Percentiles rank a stretch among this genome's conserved stretches.
phyloP scores from a whole-genome alignment of 2,329 filamentous ascomycete species.

The Fusarium sp. region DNA sequence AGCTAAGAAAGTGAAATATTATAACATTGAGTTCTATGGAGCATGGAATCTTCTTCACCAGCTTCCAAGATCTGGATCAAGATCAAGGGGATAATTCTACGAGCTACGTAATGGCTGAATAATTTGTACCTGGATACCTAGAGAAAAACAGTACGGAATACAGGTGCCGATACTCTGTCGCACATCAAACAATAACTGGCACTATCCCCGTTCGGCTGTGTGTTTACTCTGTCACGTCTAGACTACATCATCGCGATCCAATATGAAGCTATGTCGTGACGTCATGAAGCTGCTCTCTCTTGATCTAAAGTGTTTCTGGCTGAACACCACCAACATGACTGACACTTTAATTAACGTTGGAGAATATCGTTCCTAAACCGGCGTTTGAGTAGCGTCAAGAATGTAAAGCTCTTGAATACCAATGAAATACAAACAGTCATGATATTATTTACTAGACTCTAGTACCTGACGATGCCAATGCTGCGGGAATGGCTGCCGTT shows the following conservation, averaged over 20 bases:
- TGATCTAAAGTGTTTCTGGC: background rate
- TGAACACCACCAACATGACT: background rate
- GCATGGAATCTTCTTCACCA: conserved; percentile 19
- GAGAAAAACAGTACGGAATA: background rate
- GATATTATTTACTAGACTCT: background rate
- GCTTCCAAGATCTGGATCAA: conserved; percentile 30
- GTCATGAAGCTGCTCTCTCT: conserved; percentile 38
- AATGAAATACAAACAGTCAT: background rate
- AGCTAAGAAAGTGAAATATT: conserved; percentile 18
- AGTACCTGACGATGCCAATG: background rate
- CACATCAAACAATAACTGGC: conserved; percentile 2
- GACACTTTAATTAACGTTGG: background rate
- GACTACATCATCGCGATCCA: conserved; percentile 42
- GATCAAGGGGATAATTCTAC: background rate
- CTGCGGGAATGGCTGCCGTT: background rate
- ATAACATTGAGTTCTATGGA: conserved; percentile 14
- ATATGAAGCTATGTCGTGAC: conserved; percentile 38
- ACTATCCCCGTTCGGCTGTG: conserved; percentile 7
- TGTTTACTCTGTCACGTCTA: conserved; percentile 34
- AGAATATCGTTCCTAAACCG: background rate
- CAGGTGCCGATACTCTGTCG: conserved; percentile 17
- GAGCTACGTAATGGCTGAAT: conserved; percentile 35
- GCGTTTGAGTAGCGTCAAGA: background rate
- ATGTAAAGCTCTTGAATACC: background rate
- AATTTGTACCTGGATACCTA: conserved; percentile 11